Base-by-base conservation (phyloP, 139 green algal species). In the Chlorella sp. region DNA sequence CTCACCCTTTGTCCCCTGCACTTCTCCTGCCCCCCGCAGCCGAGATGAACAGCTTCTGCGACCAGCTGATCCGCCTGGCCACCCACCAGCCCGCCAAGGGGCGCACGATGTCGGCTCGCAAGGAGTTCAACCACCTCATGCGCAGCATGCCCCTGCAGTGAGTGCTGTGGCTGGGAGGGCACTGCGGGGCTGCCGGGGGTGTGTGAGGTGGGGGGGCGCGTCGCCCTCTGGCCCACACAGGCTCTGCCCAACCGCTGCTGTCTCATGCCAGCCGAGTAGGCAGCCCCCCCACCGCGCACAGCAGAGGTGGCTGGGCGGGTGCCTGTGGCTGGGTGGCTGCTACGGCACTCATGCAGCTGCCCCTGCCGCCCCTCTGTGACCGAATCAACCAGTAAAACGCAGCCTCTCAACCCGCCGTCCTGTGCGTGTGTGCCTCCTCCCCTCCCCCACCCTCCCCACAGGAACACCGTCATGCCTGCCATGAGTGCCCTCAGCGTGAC, bases 51-150 rank as follows among this genome's bases (percentile, higher is more conserved):
- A n/a, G 21, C 2, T 86, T 98, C 39, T 92, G 88, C n/a, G 96
- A 98, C 81, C 95, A 98, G 87, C 93, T 98, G 21, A 96, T 97
- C 83, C 91, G 90, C 76, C 92, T 98, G 73, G 53, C 68, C 39
- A 76, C 60, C 12, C 66, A 83, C 40, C 81, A 80, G 66, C 77
- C 48, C 15, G 84, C 87, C 83, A 91, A 69, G 71, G 48, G 76
- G 34, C 84, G 90, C 34, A 61, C 81, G 19, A 73, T 94, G 30
- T 94, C 89, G 24, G 95, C 93, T 0, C 84, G 86, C 42, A 89
- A 89, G 75, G 94, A 97, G 64, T 95, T 97, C 66, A 84, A 48
- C 11, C 30, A 82, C 28, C 92, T 97, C 77, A 36, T 96, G 82
- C 82, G 86, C 32, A 80, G 94, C 86, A 93, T 99, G 91, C 97